Evolutionary conservation across 225 moss, liverwort and hornwort genomes (phyloP), one percentile per base, ranked within the genome.

Genomic region (Neckera pumila): DNA sequence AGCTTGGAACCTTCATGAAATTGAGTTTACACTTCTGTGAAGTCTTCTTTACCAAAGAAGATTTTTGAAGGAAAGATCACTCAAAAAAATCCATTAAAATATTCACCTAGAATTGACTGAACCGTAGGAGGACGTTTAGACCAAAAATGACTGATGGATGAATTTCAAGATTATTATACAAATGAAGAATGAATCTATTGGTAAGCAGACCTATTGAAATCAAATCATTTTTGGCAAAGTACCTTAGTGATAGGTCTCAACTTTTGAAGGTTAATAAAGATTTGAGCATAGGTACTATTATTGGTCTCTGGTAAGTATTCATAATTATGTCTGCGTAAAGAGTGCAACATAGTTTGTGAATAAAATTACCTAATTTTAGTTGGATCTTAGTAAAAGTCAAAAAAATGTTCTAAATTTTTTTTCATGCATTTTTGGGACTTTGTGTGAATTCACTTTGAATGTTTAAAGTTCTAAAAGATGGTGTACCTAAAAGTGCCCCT

Each of bases 291-390:
- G 2, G 1, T 51, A 33, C 5, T 20, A 49, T 49, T 33, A 12
- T 12, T 75, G 4, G 33, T 51, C 4, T 33, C 12, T 33, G 0
- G 1, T 30, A 47, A 17, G 30, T 73, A 45, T 30, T 45, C 0
- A 0, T 74, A 10, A 74, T 47, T 45, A 45, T 0, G 1, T 27
- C 3, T 0, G 0, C 1, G 0, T 73, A 20, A 33, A 1, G 1
- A 75, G 12, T 33, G 0, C 2, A 31, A 20, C 1, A 49, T 74
- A 31, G 7, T 33, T 75, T 1, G 0, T 31, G 2, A 49, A 73
- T 12, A 4, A 49, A 19, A 49, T 75, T 75, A 7, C 11, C 3
- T 31, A 20, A 19, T 75, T 75, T 31, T 75, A 12, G 3, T 31
- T 45, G 47, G 6, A 11, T 73, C 30, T 30, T 17, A 45, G 11